Conservation (phyloP, 2,329 filamentous ascomycete species). For the Chalaropsis thielavioides region DNA sequence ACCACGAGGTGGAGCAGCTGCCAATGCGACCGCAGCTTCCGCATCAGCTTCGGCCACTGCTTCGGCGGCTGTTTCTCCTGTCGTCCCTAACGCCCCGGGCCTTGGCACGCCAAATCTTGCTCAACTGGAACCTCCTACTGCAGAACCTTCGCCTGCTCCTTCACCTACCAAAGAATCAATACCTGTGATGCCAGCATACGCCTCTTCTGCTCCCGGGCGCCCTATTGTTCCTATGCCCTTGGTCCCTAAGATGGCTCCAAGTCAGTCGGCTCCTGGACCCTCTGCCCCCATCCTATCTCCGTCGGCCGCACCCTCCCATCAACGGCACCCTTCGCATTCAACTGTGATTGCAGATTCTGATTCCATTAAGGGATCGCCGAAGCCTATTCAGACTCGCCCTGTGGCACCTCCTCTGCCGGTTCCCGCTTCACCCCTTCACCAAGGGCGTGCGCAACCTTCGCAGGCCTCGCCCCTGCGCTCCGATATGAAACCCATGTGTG, state of each 20-base stretch:
- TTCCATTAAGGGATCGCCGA: constrained; percentile 7
- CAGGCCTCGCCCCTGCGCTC: constrained; percentile 22
- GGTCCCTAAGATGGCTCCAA: neutral
- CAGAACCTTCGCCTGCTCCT: constrained; percentile 8
- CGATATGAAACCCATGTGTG: constrained; percentile 23
- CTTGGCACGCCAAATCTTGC: constrained; percentile 12
- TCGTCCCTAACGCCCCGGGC: neutral
- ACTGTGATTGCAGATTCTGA: constrained; percentile 5
- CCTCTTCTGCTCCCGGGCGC: neutral
- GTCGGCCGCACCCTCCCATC: constrained; percentile 2
- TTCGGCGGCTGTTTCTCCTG: constrained; percentile 11
- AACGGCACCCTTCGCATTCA: constrained; percentile 10
- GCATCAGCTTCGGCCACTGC: constrained; percentile 4
- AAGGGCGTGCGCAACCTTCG: constrained; percentile 19
- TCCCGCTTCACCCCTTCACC: constrained; percentile 5
- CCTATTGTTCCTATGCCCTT: neutral
- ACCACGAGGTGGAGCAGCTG: constrained; percentile 27
- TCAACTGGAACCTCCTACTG: constrained; percentile 12
- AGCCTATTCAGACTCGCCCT: neutral
- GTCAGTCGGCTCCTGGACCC: neutral
- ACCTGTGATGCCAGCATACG: neutral
- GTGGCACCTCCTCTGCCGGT: neutral
- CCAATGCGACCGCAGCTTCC: constrained; percentile 23
- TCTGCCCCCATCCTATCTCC: neutral
- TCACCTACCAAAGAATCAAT: constrained; percentile 10